These are phyloP conservation scores for Pythium chondricola DNA, from an alignment of 352 stramenopile genomes.

Conservation along the genomic window DNA sequence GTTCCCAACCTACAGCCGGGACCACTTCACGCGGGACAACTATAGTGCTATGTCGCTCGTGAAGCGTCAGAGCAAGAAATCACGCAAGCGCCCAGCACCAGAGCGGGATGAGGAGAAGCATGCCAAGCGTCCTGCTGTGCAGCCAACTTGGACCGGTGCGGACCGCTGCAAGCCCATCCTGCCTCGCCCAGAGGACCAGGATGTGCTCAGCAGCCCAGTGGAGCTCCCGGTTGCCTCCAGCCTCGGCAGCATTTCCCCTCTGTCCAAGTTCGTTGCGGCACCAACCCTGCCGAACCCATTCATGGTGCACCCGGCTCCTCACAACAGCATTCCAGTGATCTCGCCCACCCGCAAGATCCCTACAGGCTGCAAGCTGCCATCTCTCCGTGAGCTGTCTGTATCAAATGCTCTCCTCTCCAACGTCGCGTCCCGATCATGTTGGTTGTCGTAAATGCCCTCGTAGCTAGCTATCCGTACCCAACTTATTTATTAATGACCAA, in stretches of 20 bases:
- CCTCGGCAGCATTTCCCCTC: conserved; percentile 17
- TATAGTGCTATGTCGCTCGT: conserved; percentile 80
- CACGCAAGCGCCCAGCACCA: conserved; percentile 51
- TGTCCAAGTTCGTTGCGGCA: conserved; percentile 19
- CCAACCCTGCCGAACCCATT: conserved; percentile 9
- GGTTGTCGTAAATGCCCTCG: conserved; percentile 13
- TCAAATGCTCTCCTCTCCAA: conserved; percentile 15
- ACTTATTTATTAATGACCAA: conserved; percentile 19
- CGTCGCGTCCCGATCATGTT: conserved; percentile 20
- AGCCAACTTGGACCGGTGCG: conserved; percentile 16
- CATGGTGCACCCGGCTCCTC: conserved; percentile 2
- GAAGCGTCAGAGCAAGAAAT: conserved; percentile 86
- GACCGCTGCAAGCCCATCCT: conserved; percentile 73
- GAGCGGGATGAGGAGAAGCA: conserved; percentile 27
- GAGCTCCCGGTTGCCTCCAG: conserved; percentile 3
- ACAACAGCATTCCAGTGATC: conserved; percentile 11
- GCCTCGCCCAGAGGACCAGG: conserved; percentile 25
- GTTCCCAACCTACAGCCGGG: conserved; percentile 71
- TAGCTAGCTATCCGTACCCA: neutral
- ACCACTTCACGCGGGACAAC: conserved; percentile 83
- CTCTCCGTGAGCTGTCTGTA: conserved; percentile 22
- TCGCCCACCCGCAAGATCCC: conserved; percentile 21
- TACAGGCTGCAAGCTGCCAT: conserved; percentile 22
- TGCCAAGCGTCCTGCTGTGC: conserved; percentile 29
- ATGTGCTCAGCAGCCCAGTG: conserved; percentile 2